Base-by-base conservation (phyloP, 805 yeast genomes). In the Candida dendrica region DNA sequence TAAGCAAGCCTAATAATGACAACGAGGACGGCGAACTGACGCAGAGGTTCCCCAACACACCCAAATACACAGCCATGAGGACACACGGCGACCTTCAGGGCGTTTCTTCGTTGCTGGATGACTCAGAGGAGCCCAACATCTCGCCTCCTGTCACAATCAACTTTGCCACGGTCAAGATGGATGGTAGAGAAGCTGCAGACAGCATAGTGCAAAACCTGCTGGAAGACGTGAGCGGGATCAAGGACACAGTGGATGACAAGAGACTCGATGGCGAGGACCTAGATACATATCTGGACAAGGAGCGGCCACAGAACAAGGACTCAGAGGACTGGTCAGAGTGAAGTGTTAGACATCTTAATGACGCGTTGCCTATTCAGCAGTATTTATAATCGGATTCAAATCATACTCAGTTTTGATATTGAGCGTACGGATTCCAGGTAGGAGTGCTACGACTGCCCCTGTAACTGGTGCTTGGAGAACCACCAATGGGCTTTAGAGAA, bases 291-390 rank as follows among this genome's bases (percentile, higher is more conserved):
- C 31, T 56, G 34, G 59, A 55, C 22, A 18, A 33, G 42, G 39
- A 36, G n/a, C 50, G 53, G n/a, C n/a, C 9, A 3, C 7, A 30
- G 27, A 39, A 42, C 1, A 24, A 35, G 3, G 32, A 36, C 63
- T 72, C 47, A 32, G 74, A 66, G 51, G 95, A 60, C 68, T 84
- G 48, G 68, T 66, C 22, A 90, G 84, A 63, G 84, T 85, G 65
- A 78, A n/a, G n/a, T n/a, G n/a, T n/a, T n/a, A n/a, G n/a, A n/a
- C n/a, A n/a, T n/a, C n/a, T n/a, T n/a, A n/a, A n/a, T n/a, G 10
- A 24, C 27, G 27, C 27, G 27, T 24, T 24, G n/a, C n/a, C n/a
- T n/a, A n/a, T n/a, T n/a, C n/a, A n/a, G n/a, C n/a, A n/a, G n/a
- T n/a, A n/a, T n/a, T n/a, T n/a, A n/a, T n/a, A n/a, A n/a, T n/a